A percentile compares a stretch with the other conserved stretches of the same genome.
Evolutionary conservation across 345 rosid genomes (phyloP).

Genomic region (Populus alba): DNA sequence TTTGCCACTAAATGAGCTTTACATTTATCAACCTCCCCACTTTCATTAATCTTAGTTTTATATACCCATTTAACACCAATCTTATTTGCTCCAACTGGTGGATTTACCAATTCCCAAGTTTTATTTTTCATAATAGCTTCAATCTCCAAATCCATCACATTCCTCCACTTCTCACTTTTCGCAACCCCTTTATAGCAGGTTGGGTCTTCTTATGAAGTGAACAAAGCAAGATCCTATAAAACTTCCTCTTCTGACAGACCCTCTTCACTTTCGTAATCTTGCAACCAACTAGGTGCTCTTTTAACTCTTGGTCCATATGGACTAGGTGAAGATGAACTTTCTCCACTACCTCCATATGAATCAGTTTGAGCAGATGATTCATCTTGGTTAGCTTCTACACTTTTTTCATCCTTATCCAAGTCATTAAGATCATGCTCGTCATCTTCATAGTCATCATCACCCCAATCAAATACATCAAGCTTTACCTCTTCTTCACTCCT

Average conservation of each 20-base stretch:
- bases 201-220: not conserved
- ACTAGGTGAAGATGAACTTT: no score
- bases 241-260: not conserved
- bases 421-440: not conserved
- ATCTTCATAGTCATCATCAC: not conserved
- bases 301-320: not conserved
- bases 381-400: no score
- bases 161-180: not conserved
- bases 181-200: not conserved
- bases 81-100: not conserved
- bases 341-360: no score
- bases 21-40: not conserved
- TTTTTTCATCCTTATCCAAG: no score
- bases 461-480: not conserved
- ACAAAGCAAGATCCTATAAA: not conserved
- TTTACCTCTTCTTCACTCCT: not conserved
- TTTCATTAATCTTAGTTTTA: not conserved
- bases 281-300: not conserved
- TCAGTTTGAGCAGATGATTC: no score
- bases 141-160: not conserved
- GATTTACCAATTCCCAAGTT: not conserved
- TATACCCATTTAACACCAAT: not conserved
- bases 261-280: not conserved
- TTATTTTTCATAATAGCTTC: not conserved
- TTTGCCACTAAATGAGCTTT: not conserved